Evolutionary conservation across 192 early-diverging fungal genomes (phyloP), one percentile per base, ranked within the genome.

Genomic region (Umbelopsis isabellina): DNA sequence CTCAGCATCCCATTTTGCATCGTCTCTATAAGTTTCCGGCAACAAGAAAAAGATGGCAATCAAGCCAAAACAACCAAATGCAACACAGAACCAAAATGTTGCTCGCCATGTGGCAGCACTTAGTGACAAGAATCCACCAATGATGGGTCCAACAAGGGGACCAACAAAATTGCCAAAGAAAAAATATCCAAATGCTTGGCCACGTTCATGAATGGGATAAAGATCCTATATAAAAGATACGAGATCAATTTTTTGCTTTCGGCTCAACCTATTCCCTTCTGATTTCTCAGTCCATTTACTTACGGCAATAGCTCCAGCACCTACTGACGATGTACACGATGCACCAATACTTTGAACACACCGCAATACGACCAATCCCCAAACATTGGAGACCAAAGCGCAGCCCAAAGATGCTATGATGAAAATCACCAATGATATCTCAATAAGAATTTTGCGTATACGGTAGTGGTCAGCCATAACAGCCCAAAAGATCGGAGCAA

Each of bases 21-120:
- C 76, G 15, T 53, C 35, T 13, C 80, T 78, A 49, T 75, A 81
- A 15, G 79, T 83, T 37, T 85, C 82, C 1, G 79, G 83, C 21
- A 84, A 44, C 25, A 79, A 65, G 46, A 81, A 77, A 41, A 83
- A 83, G 2, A 83, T 35, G 30, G 79, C 33, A 13, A 77, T 1
- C 27, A 68, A 53, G 27, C 78, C 67, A 21, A 83, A 49, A 12
- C 61, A 58, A 22, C 77, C 76, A 49, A 81, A 67, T 9, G 75
- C 77, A 18, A 80, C 75, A 74, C 72, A 78, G 27, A 83, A 85
- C 69, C 74, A 83, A 47, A 81, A 85, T 25, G 79, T 85, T 2
- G 79, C 61, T 48, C 78, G 55, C 84, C 84, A 83, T 6, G 79
- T 71, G 50, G 72, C 71, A 2, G 68, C 51, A 25, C 79, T 67